Conservation (phyloP, 192 early-diverging fungal genomes). For the Entomortierella chlamydospora region DNA sequence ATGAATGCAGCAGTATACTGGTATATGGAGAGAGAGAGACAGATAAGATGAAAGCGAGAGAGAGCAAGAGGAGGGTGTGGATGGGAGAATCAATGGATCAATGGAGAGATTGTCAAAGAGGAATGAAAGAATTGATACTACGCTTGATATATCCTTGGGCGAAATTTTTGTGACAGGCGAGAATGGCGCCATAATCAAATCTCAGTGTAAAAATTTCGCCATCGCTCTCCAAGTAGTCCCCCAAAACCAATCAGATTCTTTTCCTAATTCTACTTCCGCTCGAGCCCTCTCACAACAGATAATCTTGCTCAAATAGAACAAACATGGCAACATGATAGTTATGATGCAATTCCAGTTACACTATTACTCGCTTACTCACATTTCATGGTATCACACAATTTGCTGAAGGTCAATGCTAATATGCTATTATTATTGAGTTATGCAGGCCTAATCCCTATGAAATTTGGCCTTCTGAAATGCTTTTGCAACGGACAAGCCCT, state of each 20-base stretch:
- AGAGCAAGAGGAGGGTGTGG: neutral
- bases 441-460: too few relatives aligned
- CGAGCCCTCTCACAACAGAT: neutral
- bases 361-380: too few relatives aligned
- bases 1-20: too few relatives aligned
- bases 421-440: too few relatives aligned
- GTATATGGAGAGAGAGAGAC: neutral
- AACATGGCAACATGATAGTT: neutral
- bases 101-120: too few relatives aligned
- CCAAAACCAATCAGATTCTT: neutral
- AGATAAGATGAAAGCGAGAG: neutral
- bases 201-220: neutral
- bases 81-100: too few relatives aligned
- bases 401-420: too few relatives aligned
- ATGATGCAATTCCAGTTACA: neutral
- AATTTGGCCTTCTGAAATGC: conserved; percentile 37
- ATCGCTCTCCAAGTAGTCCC: neutral
- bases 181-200: conserved; percentile 15
- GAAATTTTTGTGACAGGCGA: neutral
- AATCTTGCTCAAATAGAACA: neutral
- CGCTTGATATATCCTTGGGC: too few relatives aligned
- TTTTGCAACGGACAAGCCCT: conserved; percentile 43
- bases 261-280: neutral
- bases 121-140: too few relatives aligned
- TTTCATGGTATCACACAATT: too few relatives aligned